These are phyloP conservation scores for Zizania latifolia DNA, from an alignment of 176 grass and related monocot species.

Conservation along the genomic window DNA sequence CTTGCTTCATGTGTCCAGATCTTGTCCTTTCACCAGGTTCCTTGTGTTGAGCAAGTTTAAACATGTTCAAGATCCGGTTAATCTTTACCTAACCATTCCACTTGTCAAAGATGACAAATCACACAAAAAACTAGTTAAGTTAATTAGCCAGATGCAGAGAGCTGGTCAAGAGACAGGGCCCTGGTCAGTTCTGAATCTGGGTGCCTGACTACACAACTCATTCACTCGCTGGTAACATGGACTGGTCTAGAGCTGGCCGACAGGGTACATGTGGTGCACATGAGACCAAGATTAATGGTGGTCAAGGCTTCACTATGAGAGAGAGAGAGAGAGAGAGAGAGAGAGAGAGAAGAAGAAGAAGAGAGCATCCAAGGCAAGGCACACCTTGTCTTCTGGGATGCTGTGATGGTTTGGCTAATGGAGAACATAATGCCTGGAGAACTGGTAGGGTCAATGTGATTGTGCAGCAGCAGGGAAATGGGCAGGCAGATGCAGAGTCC, in stretches of 20 bases:
- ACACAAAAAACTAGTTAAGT: background rate
- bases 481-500: slow-evolving; percentile 23
- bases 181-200: slow-evolving; percentile 25
- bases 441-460: slow-evolving; percentile 9
- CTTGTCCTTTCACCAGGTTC: background rate
- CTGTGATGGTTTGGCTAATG: slow-evolving; percentile 7
- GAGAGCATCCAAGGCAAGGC: slow-evolving; percentile 17
- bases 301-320: background rate
- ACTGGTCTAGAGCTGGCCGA: slow-evolving; percentile 29
- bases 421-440: slow-evolving; percentile 36
- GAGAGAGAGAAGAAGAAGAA: background rate
- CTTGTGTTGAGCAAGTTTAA: slow-evolving; percentile 6
- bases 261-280: slow-evolving; percentile 67
- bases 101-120: slow-evolving; percentile 18
- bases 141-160: background rate
- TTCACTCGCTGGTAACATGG: slow-evolving; percentile 20
- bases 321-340: background rate
- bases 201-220: background rate
- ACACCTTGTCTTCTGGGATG: slow-evolving; percentile 9
- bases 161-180: slow-evolving; percentile 4
- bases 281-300: slow-evolving; percentile 16
- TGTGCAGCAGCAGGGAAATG: slow-evolving; percentile 9
- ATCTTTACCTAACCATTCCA: background rate
- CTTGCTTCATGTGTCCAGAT: background rate
- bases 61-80: slow-evolving; percentile 11